Evolutionary conservation across 2,329 filamentous ascomycete genomes (phyloP).

Genomic region (Phyllosticta citribraziliensis): DNA sequence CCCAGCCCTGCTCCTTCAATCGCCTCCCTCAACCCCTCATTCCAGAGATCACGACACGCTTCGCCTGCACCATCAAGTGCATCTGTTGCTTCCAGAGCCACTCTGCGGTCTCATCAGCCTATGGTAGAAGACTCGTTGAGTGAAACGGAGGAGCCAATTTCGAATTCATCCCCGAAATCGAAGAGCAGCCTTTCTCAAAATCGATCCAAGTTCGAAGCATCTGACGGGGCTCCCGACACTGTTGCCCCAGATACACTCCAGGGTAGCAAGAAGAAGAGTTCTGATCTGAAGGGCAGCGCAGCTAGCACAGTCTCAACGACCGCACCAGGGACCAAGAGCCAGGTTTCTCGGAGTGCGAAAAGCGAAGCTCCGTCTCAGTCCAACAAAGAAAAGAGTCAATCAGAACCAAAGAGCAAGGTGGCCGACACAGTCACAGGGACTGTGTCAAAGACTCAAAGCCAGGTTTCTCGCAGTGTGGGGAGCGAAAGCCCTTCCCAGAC

Average conservation of each 20-base stretch:
- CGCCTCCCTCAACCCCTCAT: background rate
- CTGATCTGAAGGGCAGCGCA: background rate
- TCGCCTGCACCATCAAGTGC: background rate
- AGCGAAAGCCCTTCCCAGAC: background rate
- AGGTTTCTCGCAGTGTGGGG: background rate
- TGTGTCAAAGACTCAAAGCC: background rate
- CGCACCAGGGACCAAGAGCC: background rate
- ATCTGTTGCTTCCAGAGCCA: slow-evolving; percentile 1
- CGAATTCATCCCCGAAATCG: background rate
- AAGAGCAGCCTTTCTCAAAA: background rate
- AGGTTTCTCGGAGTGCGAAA: background rate
- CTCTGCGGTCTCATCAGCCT: background rate
- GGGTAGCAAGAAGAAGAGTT: background rate
- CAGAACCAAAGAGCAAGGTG: background rate
- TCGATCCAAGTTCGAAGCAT: background rate
- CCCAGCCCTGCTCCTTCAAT: slow-evolving; percentile 5
- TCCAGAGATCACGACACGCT: background rate
- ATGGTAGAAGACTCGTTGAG: slow-evolving; percentile 9
- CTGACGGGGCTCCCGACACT: background rate
- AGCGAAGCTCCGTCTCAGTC: background rate
- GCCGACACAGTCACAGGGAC: background rate
- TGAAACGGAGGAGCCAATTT: background rate
- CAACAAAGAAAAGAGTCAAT: background rate
- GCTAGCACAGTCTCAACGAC: background rate
- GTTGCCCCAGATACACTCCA: background rate